Base-by-base conservation (phyloP, 208 protist species). In the Naegleria gruberi region DNA sequence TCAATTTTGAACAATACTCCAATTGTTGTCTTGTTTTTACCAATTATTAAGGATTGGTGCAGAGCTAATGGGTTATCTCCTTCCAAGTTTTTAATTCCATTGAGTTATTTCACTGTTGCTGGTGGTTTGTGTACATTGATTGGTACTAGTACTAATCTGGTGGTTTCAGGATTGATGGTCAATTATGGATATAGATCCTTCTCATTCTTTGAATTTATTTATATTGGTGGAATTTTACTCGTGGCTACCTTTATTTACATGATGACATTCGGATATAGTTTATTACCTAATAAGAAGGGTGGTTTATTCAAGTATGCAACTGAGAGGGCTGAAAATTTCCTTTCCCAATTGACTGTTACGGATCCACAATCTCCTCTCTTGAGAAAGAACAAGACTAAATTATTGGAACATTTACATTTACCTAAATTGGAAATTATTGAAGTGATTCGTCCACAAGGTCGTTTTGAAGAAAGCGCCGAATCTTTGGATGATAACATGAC, bases 1-100 rank as follows among this genome's bases (percentile, higher is more conserved):
- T 30, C 26, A 17, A 30, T 73, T 73, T 73, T 73, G 55, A 93
- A 93, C 88, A 93, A 93, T 89, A 92, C 91, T n/a, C 91, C 91
- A 7, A 91, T 93, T 85, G 91, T 93, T 19, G 88, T 83, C 3
- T 86, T 92, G 47, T 77, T 93, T 30, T 89, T 93, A 10, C 41
- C 90, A n/a, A 40, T 89, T 0, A 46, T 92, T 77, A 41, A 77
- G 43, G 89, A 85, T 88, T 90, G 89, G 89, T 90, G 83, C 89
- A 17, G 42, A 43, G 23, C 6, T 4, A 4, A 90, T 43, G 86
- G 86, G 4, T 47, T 89, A 74, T 77, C 83, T 23, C 15, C 65
- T 30, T 90, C 89, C 4, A 77, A 65, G 74, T 83, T 93, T 6
- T 87, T 93, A 43, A 91, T 93, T 73, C 91, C 91, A 42, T 40